These are phyloP conservation scores for Bolboschoenus planiculmis DNA, from an alignment of 176 grass and related monocot genomes.

Conservation along the genomic window DNA sequence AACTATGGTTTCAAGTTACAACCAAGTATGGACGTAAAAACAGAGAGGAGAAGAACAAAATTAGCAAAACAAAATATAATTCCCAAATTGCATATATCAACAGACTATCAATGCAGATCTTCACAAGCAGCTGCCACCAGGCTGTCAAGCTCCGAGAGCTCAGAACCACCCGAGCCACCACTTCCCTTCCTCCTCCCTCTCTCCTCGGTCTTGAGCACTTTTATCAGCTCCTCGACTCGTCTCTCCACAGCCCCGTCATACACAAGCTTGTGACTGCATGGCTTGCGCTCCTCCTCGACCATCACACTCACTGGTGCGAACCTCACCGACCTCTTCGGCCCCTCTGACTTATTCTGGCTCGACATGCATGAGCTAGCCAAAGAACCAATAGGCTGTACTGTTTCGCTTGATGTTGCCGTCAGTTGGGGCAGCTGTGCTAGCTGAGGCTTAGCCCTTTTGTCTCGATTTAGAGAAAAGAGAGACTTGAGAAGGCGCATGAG, in stretches of 20 bases:
- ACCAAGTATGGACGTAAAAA: not conserved
- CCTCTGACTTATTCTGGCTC: slow-evolving; percentile 11
- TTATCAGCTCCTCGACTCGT: slow-evolving; percentile 46
- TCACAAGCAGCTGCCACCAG: not conserved
- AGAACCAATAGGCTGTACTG: slow-evolving; percentile 35
- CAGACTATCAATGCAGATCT: not conserved
- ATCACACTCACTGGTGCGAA: slow-evolving; percentile 57
- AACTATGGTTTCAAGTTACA: not conserved
- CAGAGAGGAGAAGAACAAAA: not conserved
- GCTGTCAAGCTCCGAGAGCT: slow-evolving; percentile 61
- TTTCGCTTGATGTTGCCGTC: not conserved
- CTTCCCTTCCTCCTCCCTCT: slow-evolving; percentile 40
- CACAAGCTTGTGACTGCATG: slow-evolving; percentile 17
- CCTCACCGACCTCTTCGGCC: slow-evolving; percentile 56
- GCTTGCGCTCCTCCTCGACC: slow-evolving; percentile 37
- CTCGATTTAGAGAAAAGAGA: slow-evolving; percentile 31
- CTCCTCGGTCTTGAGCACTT: slow-evolving; percentile 34
- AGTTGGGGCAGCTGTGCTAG: not conserved
- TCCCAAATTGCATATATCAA: not conserved
- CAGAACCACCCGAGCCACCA: slow-evolving; percentile 68
- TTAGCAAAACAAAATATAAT: not conserved
- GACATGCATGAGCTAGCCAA: slow-evolving; percentile 52
- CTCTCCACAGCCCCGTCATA: slow-evolving; percentile 28
- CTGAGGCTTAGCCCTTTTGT: not conserved
- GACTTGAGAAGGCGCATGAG: slow-evolving; percentile 11